phyloP scores from a whole-genome alignment of 73 alveolate genomes.

The Blepharisma japonicum region DNA sequence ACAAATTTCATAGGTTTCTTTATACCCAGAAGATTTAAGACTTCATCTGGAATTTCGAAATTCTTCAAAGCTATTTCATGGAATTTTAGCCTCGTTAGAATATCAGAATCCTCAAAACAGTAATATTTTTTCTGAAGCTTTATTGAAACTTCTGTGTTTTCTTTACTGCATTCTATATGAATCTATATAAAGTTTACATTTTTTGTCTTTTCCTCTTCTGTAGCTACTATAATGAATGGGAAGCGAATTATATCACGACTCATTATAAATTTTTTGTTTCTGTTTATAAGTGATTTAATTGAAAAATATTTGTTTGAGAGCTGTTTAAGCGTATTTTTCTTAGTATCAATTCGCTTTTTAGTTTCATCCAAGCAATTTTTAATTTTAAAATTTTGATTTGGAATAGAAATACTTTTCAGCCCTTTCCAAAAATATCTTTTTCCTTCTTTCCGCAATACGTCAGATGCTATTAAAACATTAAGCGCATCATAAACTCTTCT shows the following conservation, averaged over 20 bases:
- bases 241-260: background rate
- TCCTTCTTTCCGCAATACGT: constrained; percentile 64
- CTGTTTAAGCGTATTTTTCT: background rate
- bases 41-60: background rate
- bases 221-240: constrained; percentile 1
- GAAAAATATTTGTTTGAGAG: background rate
- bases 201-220: background rate
- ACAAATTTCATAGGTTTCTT: too few relatives aligned
- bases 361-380: background rate
- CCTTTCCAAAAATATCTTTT: constrained; percentile 32
- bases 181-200: background rate
- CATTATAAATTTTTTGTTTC: background rate
- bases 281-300: background rate
- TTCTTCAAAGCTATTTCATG: background rate
- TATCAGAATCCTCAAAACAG: background rate
- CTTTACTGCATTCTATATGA: background rate
- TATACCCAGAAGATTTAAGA: background rate
- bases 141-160: background rate
- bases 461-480: constrained; percentile 78
- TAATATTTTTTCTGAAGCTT: background rate
- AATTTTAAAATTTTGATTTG: background rate
- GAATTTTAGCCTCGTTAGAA: background rate
- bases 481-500: constrained; percentile 89
- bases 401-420: background rate
- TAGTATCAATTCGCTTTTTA: background rate